phyloP scores from a whole-genome alignment of 257 asterid species.

The Rauvolfia tetraphylla region DNA sequence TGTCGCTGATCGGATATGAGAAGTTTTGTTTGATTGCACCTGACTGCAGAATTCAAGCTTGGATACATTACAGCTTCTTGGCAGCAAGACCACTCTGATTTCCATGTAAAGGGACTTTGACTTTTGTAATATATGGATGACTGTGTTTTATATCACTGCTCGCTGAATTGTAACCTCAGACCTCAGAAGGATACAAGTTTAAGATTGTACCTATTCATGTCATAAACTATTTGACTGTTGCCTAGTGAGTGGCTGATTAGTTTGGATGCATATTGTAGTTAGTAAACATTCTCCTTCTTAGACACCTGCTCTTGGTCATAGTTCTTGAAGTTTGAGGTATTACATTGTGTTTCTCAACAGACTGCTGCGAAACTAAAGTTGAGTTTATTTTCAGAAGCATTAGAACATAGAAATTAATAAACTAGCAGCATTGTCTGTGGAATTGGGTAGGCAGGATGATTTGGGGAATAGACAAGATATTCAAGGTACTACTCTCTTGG shows the following conservation, averaged over 20 bases:
- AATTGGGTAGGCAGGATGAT: no score
- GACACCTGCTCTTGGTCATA: no score
- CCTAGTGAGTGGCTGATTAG: not conserved
- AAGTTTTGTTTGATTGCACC: not conserved
- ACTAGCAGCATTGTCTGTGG: no score
- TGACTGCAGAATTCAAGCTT: not conserved
- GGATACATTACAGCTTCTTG: not conserved
- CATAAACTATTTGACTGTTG: no score
- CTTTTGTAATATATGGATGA: not conserved
- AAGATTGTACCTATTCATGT: not conserved
- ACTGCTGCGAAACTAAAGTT: not conserved
- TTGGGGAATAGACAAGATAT: no score
- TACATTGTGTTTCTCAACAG: not conserved
- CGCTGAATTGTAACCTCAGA: not conserved
- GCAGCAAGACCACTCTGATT: constrained; percentile 22
- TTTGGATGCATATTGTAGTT: not conserved
- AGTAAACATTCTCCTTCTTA: no score
- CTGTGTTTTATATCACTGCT: not conserved
- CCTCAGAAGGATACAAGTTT: not conserved
- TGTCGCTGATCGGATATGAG: constrained; percentile 68
- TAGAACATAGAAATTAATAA: no score
- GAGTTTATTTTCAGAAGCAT: no score
- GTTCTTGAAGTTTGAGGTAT: not conserved
- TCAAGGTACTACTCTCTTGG: no score
- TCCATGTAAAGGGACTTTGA: not conserved